Base-by-base conservation (phyloP, 768 basidiomycete genomes). In the Suillus variegatus region DNA sequence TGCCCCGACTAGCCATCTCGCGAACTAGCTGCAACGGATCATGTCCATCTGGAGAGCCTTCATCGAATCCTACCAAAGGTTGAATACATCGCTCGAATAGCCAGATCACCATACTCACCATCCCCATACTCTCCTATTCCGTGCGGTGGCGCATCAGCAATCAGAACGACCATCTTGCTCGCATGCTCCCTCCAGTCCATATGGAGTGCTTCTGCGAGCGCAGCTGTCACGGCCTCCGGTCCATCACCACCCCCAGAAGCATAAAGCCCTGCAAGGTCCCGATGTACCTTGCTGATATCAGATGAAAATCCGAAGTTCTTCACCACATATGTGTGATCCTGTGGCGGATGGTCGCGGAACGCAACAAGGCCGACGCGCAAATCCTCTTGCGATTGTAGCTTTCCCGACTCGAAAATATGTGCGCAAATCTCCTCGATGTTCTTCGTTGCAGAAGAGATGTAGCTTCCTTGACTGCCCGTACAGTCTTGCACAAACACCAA, bases 91-190 rank as follows among this genome's bases (percentile, higher is more conserved):
- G 16, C 14, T 60, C 36, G 3, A 60, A 44, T 65, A 56, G 22
- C 49, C n/a, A 54, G 56, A 8, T 35, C 43, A 18, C 36, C 13
- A 22, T 41, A 76, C 84, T 70, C 70, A 94, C 95, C 95, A 79
- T 98, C 97, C 20, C 96, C 97, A 68, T 94, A 94, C 76, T 98
- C 96, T 65, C 96, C 96, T 72, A 98, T 94, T 3, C 96, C 97
- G 79, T 99, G 97, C 18, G 96, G 95, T 44, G 97, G 97, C 0
- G 97, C 97, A 82, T 99, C 97, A 20, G 97, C 95, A 72, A 98
- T 95, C 71, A 98, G 85, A 6, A 99, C 95, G 60, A 95, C 85
- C 94, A 99, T 98, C 82, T 94, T 98, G 74, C 91, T 93, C 35
- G 97, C 92, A 55, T 85, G 78, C 58, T 85, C 82, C 71, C 97